A percentile compares a stretch with the other conserved stretches of the same genome.
Conservation (phyloP, 495 filamentous ascomycete species). For the Aspergillus nidulans region DNA sequence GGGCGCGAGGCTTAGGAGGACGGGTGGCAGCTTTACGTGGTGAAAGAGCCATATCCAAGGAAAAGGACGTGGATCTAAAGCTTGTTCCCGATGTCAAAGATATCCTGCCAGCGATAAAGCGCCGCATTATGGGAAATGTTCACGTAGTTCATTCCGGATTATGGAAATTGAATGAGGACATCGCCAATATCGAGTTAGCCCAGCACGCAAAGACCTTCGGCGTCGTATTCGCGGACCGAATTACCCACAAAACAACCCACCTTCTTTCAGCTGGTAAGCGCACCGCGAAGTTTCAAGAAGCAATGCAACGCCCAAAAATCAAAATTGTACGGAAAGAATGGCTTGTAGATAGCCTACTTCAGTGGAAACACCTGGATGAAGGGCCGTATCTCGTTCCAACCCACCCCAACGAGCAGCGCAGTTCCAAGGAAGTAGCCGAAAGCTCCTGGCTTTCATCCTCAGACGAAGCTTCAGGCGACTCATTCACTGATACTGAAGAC, state of each 20-base stretch:
- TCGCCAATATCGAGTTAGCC: conserved; percentile 74
- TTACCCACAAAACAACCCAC: conserved; percentile 59
- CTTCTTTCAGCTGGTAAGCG: conserved; percentile 69
- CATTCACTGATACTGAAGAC: conserved; percentile 36
- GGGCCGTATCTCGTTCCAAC: conserved; percentile 64
- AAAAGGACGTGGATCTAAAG: conserved; percentile 57
- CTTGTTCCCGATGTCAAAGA: conserved; percentile 79
- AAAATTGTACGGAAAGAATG: conserved; percentile 89
- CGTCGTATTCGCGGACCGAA: conserved; percentile 59
- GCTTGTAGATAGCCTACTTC: conserved; percentile 74
- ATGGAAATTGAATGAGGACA: conserved; percentile 52
- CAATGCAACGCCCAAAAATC: conserved; percentile 64
- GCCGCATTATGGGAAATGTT: conserved; percentile 60
- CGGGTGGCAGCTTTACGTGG: conserved; percentile 57
- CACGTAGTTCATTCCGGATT: conserved; percentile 85
- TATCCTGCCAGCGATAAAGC: conserved; percentile 76
- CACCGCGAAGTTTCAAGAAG: conserved; percentile 85
- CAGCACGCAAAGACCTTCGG: conserved; percentile 83
- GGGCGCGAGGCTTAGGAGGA: conserved; percentile 48
- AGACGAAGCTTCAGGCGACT: conserved; percentile 41
- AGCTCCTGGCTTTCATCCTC: conserved; percentile 38
- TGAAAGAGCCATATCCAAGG: conserved; percentile 42
- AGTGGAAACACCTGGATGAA: conserved; percentile 74
- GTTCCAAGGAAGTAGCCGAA: conserved; percentile 30
- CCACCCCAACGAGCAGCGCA: conserved; percentile 55